phyloP scores from a whole-genome alignment of 306 rosid species.

The Sesbania bispinosa region DNA sequence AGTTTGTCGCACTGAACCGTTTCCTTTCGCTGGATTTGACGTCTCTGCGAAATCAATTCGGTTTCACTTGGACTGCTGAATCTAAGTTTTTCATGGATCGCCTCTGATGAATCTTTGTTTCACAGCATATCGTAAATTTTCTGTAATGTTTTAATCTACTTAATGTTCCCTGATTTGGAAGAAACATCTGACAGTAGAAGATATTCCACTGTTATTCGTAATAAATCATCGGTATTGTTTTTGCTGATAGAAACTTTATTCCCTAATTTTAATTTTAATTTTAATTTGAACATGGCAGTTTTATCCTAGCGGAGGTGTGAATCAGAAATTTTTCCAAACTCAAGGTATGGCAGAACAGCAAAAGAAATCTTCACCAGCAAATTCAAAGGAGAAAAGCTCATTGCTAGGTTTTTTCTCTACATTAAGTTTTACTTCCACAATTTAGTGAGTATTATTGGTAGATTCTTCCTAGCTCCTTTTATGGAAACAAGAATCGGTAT shows the following conservation, averaged over 20 bases:
- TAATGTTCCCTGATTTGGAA: not conserved
- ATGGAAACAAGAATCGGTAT: not conserved
- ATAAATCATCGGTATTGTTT: not conserved
- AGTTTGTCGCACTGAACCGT: not conserved
- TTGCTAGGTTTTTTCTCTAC: constrained; percentile 51
- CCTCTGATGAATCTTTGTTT: not conserved
- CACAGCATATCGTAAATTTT: not conserved
- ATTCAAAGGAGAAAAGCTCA: constrained; percentile 48
- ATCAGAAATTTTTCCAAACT: constrained; percentile 16
- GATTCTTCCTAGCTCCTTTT: not conserved
- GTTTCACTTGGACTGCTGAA: not conserved
- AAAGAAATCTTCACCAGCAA: constrained; percentile 51
- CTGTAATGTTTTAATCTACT: not conserved
- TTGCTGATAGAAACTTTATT: not conserved
- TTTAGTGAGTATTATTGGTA: constrained; percentile 9
- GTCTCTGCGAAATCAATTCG: not conserved
- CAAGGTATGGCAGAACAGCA: constrained; percentile 58
- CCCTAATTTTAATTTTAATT: too few relatives aligned
- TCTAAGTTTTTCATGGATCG: not conserved
- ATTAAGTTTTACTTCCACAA: constrained; percentile 20
- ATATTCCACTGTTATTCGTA: not conserved
- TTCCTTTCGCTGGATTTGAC: not conserved
- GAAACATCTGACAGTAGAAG: not conserved
- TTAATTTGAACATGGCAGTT: constrained; percentile 14
- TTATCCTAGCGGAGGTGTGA: constrained; percentile 24